Conservation (phyloP, 805 yeast species). For the Trichomonascus vanleenenianus region DNA sequence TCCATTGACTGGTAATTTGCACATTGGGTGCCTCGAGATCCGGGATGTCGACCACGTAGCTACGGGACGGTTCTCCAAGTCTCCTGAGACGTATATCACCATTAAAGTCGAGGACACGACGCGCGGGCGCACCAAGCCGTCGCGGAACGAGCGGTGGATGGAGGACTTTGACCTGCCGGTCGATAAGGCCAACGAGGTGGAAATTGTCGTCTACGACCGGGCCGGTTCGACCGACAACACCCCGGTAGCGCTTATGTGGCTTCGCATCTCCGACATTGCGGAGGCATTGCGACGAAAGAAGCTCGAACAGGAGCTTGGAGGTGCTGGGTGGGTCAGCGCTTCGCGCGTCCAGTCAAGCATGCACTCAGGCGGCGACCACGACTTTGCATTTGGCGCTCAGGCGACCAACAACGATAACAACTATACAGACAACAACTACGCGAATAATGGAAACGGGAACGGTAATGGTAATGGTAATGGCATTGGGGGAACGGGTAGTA, state of each 20-base stretch:
- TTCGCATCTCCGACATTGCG: conserved; percentile 80
- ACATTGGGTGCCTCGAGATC: conserved; percentile 64
- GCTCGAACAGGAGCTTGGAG: conserved; percentile 62
- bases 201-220: conserved; percentile 79
- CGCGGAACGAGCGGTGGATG: conserved; percentile 73
- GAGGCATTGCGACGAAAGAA: conserved; percentile 92
- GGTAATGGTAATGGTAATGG: neutral
- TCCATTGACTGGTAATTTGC: conserved; percentile 74
- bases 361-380: neutral
- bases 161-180: conserved; percentile 77
- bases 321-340: conserved; percentile 86
- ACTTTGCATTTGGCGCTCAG: neutral
- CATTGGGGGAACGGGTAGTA: conserved; percentile 2
- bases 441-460: too few species aligned
- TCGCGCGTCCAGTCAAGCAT: conserved; percentile 24
- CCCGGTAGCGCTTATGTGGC: conserved; percentile 93
- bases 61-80: conserved; percentile 66
- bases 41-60: conserved; percentile 92
- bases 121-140: conserved; percentile 63
- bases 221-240: conserved; percentile 42
- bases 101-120: conserved; percentile 86
- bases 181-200: conserved; percentile 89
- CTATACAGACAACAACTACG: too few species aligned
- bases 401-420: neutral
- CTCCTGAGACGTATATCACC: conserved; percentile 70